Evolutionary conservation across 2,329 filamentous ascomycete species (phyloP).

Genomic region (Phoma herbarum): DNA sequence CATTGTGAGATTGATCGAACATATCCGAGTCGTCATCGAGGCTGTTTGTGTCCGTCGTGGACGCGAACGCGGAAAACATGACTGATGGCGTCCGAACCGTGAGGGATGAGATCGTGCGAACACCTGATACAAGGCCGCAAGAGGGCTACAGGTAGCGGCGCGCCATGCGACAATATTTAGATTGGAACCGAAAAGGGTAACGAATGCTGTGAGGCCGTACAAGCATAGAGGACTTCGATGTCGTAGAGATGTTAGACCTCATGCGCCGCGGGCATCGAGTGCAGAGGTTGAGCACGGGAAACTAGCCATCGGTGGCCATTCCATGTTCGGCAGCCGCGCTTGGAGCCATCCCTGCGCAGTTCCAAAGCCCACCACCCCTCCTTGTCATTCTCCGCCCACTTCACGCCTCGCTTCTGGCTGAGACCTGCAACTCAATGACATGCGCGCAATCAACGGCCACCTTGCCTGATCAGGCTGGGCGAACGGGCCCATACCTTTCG

Average conservation of each 20-base stretch:
- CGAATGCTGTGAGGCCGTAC: conserved; percentile 23
- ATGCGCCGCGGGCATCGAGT: conserved; percentile 25
- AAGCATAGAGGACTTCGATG: conserved; percentile 42
- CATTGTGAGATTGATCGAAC: conserved; percentile 45
- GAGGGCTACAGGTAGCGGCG: conserved; percentile 33
- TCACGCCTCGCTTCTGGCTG: conserved; percentile 11
- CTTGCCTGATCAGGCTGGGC: conserved; percentile 14
- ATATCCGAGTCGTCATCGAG: conserved; percentile 48
- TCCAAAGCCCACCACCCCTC: conserved; percentile 14
- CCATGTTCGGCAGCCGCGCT: conserved; percentile 30
- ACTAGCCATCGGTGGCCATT: conserved; percentile 25
- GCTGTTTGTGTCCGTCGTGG: conserved; percentile 44
- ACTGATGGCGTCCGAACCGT: conserved; percentile 26
- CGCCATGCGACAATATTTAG: conserved; percentile 34
- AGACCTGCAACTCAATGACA: conserved; percentile 5
- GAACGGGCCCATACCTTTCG: conserved; percentile 15
- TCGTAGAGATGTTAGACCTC: conserved; percentile 41
- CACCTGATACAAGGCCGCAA: conserved; percentile 40
- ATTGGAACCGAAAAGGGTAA: conserved; percentile 21
- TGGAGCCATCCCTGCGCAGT: conserved; percentile 28
- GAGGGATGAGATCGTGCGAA: conserved; percentile 34
- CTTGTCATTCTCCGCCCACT: conserved; percentile 17
- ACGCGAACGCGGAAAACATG: conserved; percentile 49
- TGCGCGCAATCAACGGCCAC: neutral
- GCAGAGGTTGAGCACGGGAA: conserved; percentile 42